Base-by-base conservation (phyloP, 1,284 basidiomycete species). In the Cystobasidium pallidum region DNA sequence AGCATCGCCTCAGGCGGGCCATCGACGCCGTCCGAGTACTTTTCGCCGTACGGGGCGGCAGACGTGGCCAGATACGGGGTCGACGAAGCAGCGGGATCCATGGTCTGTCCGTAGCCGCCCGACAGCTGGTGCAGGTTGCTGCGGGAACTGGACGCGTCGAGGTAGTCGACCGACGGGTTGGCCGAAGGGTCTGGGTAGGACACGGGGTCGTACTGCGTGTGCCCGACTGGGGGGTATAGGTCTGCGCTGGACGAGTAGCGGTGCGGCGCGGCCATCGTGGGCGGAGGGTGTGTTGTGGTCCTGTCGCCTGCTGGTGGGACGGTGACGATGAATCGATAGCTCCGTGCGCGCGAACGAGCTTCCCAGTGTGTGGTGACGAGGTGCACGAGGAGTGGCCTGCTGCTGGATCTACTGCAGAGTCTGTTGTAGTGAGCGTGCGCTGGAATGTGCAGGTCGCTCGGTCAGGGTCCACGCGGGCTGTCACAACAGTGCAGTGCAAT, bases 1-100 rank as follows among this genome's bases (percentile, higher is more conserved):
- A 70, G 67, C 67, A 70, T 70, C 13, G 55, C 45, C 36, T 57
- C 66, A 30, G 66, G 66, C 1, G 66, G 66, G 26, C 66, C 66
- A 28, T 68, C 66, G 52, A 36, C 21, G 24, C 54, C 55, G 32
- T 68, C 67, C 13, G 57, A 61, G 43, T 61, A 61, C 57, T 62
- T 61, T 30, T 70, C 67, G 57, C 67, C 67, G 58, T 70, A 70
- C 21, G 39, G 43, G 17, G 34, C 21, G 26, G 30, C 34, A 32
- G 13, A 13, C 36, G 51, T 7, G n/a, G 10, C 26, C 26, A 43
- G 26, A 43, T 45, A 43, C 2, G 32, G 28, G 3, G 36, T 19
- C 30, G 59, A 45, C 7, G 63, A 51, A 26, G 19, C 24, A 36
- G 43, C 47, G 17, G 8, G 26, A 17, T 13, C 6, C 45, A 8